Conservation (phyloP, 768 basidiomycete species). For the Brasilioporus rufonigricans region DNA sequence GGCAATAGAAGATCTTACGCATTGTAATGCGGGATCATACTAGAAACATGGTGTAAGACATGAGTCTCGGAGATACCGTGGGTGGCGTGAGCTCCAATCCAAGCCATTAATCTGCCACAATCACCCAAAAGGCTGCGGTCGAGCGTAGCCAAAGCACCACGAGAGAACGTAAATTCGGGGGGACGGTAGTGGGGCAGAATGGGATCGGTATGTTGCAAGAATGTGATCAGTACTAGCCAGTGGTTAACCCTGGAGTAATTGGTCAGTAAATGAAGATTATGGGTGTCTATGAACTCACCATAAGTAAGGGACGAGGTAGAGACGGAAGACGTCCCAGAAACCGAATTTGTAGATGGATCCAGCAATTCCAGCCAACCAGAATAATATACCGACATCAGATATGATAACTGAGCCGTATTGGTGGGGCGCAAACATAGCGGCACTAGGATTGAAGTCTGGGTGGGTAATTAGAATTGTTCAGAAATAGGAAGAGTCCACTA, state of each 20-base stretch:
- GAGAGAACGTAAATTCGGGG: constrained; percentile 86
- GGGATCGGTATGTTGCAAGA: constrained; percentile 98
- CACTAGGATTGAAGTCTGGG: constrained; percentile 71
- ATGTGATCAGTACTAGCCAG: constrained; percentile 96
- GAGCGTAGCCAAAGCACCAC: constrained; percentile 89
- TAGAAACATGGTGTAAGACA: constrained; percentile 86
- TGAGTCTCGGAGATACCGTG: constrained; percentile 96
- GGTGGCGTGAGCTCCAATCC: constrained; percentile 81
- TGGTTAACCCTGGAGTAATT: constrained; percentile 65
- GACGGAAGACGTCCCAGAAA: constrained; percentile 67
- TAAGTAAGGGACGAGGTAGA: no score
- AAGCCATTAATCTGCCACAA: constrained; percentile 74
- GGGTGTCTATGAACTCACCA: constrained; percentile 15
- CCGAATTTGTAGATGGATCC: constrained; percentile 59
- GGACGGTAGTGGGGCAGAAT: constrained; percentile 91
- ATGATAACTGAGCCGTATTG: constrained; percentile 74
- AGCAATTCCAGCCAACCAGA: constrained; percentile 65
- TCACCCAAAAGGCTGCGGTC: constrained; percentile 82
- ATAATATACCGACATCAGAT: constrained; percentile 78
- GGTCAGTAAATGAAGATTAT: neutral
- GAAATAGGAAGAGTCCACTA: constrained; percentile 28
- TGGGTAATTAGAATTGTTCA: neutral
- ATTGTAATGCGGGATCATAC: constrained; percentile 96
- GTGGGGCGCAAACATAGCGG: constrained; percentile 82
- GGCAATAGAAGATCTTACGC: constrained; percentile 42